These are phyloP conservation scores for Erythrobasidium hasegawianum DNA, from an alignment of 1,284 basidiomycete genomes.

Conservation along the genomic window DNA sequence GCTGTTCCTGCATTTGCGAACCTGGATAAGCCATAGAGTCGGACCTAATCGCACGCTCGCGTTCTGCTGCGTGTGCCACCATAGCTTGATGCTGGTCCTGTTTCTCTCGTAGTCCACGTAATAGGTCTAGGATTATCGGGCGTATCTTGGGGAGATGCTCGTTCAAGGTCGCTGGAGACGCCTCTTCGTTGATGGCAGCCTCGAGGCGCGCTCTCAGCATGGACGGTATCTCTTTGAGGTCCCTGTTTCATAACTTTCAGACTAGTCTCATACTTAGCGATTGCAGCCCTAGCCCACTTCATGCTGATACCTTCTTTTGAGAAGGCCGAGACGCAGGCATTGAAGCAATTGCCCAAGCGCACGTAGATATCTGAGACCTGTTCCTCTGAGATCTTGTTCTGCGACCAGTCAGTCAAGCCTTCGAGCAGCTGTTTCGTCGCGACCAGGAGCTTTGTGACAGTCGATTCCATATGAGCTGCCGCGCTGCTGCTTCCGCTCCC, in stretches of 20 bases:
- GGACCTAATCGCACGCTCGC: not conserved
- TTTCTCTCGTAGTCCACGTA: slow-evolving; percentile 87
- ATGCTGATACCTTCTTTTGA: slow-evolving; percentile 81
- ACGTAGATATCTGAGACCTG: slow-evolving; percentile 97
- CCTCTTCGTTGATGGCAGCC: slow-evolving; percentile 71
- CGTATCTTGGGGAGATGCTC: slow-evolving; percentile 86
- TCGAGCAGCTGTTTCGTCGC: slow-evolving; percentile 93
- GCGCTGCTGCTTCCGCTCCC: not conserved
- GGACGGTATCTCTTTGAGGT: slow-evolving; percentile 80
- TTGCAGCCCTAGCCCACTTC: slow-evolving; percentile 58
- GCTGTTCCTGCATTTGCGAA: not conserved
- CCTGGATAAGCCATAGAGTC: not conserved
- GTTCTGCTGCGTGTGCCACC: slow-evolving; percentile 9
- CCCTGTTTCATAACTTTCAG: slow-evolving; percentile 55
- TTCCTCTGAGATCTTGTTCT: slow-evolving; percentile 67
- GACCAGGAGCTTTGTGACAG: slow-evolving; percentile 87
- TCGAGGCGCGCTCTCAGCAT: slow-evolving; percentile 86
- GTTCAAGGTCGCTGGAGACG: slow-evolving; percentile 77
- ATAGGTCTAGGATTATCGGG: slow-evolving; percentile 83
- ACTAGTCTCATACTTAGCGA: no score
- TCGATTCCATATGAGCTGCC: slow-evolving; percentile 65
- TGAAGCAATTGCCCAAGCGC: slow-evolving; percentile 93
- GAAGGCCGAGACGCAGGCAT: slow-evolving; percentile 86
- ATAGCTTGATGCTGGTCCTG: slow-evolving; percentile 53
- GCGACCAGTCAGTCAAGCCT: slow-evolving; percentile 78